These are phyloP conservation scores for Chrysanthemum makinoi DNA, from an alignment of 129 eudicot genomes.

Conservation along the genomic window DNA sequence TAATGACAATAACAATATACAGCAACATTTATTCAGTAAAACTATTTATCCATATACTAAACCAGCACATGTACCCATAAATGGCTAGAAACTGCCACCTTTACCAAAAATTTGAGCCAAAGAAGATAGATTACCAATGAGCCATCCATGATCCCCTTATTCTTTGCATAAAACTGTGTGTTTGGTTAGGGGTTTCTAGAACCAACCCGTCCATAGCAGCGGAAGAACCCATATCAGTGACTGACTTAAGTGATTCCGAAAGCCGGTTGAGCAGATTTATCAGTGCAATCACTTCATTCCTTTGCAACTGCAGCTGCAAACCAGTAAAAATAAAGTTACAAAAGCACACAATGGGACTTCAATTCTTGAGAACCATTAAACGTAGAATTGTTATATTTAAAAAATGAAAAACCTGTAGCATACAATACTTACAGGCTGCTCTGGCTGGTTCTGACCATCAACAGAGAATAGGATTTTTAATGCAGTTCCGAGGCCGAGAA, in stretches of 20 bases:
- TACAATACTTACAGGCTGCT: conserved; percentile 58
- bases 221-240: conserved; percentile 59
- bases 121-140: conserved; percentile 35
- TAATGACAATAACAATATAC: too few relatives aligned
- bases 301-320: conserved; percentile 70
- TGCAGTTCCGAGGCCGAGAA: conserved; percentile 95
- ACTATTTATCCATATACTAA: too few relatives aligned
- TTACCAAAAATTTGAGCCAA: neutral
- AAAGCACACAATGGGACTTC: neutral
- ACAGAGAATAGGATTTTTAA: conserved; percentile 80
- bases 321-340: conserved; percentile 7
- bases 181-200: conserved; percentile 30
- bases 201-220: conserved; percentile 34
- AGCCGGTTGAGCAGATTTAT: conserved; percentile 76
- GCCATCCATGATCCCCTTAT: conserved; percentile 38
- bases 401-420: neutral
- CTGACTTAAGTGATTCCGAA: conserved; percentile 79
- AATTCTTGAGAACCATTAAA: neutral
- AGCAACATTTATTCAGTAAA: too few relatives aligned
- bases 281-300: conserved; percentile 94
- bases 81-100: neutral
- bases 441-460: conserved; percentile 42
- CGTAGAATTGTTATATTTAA: neutral
- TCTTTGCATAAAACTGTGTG: conserved; percentile 37
- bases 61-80: neutral